A percentile compares a stretch with the other conserved stretches of the same genome.
These are phyloP conservation scores for Diversispora epigaea DNA, from an alignment of 192 early-diverging fungal species.

Conservation along the genomic window DNA sequence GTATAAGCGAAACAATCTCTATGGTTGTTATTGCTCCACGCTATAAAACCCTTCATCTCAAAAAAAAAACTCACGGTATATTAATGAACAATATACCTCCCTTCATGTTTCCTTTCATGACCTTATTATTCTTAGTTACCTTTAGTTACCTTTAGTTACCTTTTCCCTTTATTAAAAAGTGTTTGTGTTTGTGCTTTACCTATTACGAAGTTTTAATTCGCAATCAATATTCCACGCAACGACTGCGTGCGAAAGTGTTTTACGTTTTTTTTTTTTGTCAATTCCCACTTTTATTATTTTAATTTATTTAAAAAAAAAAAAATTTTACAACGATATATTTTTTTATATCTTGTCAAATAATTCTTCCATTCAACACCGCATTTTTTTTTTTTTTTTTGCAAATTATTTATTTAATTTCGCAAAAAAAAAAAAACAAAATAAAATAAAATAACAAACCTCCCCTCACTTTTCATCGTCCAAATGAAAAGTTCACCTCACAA, in stretches of 20 bases:
- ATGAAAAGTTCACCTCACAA: not conserved
- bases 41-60: no score
- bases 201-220: not conserved
- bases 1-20: no score
- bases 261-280: not conserved
- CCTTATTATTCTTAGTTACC: no score
- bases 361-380: constrained; percentile 1
- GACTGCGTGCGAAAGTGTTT: not conserved
- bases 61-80: no score
- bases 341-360: not conserved
- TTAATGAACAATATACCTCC: no score
- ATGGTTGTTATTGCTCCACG: no score
- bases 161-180: not conserved
- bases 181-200: constrained; percentile 1
- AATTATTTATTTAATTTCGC: not conserved
- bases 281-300: not conserved
- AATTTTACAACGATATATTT: not conserved
- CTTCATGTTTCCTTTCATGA: no score
- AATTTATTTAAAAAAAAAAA: no score
- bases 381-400: no score
- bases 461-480: not conserved
- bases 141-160: no score
- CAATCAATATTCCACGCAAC: not conserved
- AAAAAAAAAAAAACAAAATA: not conserved
- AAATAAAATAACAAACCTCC: not conserved